A percentile compares a stretch with the other conserved stretches of the same genome.
Conservation (phyloP, 2,329 filamentous ascomycete species). For the Aspergillus chevalieri region DNA sequence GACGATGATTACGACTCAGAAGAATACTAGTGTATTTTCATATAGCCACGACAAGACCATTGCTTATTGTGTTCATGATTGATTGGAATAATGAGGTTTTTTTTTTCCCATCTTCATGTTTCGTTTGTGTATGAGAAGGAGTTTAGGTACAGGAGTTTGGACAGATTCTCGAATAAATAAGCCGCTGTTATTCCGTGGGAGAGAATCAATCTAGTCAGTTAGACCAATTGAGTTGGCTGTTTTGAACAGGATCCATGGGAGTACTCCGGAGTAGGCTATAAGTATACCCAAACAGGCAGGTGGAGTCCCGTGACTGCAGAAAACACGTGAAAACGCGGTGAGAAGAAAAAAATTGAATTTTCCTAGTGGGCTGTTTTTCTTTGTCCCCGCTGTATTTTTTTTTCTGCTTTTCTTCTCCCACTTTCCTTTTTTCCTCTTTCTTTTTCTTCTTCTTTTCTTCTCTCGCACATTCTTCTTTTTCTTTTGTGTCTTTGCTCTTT, state of each 20-base stretch:
- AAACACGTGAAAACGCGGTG: neutral
- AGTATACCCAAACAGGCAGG: too few relatives aligned
- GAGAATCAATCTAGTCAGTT: too few relatives aligned
- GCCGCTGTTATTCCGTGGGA: too few relatives aligned
- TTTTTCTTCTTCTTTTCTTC: conserved; percentile 14
- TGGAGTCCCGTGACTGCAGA: neutral
- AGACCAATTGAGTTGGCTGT: neutral
- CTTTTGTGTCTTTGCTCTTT: conserved; percentile 23
- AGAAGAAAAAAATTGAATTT: conserved; percentile 1
- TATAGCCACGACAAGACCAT: too few relatives aligned
- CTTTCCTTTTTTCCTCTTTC: conserved; percentile 19
- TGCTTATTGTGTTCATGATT: neutral
- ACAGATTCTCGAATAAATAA: too few relatives aligned
- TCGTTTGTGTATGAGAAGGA: neutral
- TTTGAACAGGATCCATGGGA: neutral
- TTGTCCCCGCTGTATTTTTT: conserved; percentile 15
- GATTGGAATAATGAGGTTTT: too few relatives aligned
- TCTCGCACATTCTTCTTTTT: conserved; percentile 28
- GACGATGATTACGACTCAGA: conserved; percentile 73
- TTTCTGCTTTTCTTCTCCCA: conserved; percentile 8
- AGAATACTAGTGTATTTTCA: conserved; percentile 41
- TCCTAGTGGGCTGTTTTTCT: conserved; percentile 4
- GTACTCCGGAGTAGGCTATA: too few relatives aligned
- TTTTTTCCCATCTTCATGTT: neutral
- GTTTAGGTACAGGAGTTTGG: neutral